phyloP scores from a whole-genome alignment of 2,329 filamentous ascomycete genomes.

The Septoria petroselini region DNA sequence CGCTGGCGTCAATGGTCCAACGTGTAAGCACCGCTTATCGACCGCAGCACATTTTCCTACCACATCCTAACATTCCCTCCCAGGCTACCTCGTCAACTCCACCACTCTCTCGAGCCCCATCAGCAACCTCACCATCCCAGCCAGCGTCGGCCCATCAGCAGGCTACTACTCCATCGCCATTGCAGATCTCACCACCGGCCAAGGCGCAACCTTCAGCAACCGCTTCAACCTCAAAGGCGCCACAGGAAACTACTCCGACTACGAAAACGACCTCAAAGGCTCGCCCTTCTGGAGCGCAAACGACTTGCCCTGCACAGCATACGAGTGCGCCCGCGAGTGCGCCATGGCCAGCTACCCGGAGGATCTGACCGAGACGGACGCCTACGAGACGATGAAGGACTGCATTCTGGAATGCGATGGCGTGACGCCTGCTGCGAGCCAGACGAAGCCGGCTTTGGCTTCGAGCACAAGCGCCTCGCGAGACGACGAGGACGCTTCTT shows the following conservation, averaged over 20 bases:
- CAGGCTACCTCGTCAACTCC: constrained; percentile 38
- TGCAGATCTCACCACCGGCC: constrained; percentile 28
- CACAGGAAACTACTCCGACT: constrained; percentile 31
- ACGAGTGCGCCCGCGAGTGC: constrained; percentile 34
- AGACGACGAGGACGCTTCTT: background rate
- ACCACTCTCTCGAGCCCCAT: constrained; percentile 30
- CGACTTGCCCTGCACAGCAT: constrained; percentile 31
- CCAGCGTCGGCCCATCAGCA: constrained; percentile 34
- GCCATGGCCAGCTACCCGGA: constrained; percentile 31
- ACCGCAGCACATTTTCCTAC: background rate
- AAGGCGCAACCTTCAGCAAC: constrained; percentile 30
- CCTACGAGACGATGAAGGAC: constrained; percentile 31
- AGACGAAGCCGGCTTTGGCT: constrained; percentile 21
- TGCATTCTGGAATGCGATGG: constrained; percentile 35
- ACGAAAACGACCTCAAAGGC: constrained; percentile 33
- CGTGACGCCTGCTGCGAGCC: constrained; percentile 23
- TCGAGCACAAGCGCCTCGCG: background rate
- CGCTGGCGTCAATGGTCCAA: constrained; percentile 35
- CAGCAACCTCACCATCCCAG: constrained; percentile 36
- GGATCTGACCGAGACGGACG: constrained; percentile 27
- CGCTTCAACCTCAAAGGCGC: constrained; percentile 32
- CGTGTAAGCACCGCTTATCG: constrained; percentile 25
- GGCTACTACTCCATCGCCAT: constrained; percentile 36
- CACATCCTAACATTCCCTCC: background rate
- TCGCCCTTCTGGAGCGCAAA: constrained; percentile 34